Conservation (phyloP, 768 basidiomycete species). For the Mycena vitilis region DNA sequence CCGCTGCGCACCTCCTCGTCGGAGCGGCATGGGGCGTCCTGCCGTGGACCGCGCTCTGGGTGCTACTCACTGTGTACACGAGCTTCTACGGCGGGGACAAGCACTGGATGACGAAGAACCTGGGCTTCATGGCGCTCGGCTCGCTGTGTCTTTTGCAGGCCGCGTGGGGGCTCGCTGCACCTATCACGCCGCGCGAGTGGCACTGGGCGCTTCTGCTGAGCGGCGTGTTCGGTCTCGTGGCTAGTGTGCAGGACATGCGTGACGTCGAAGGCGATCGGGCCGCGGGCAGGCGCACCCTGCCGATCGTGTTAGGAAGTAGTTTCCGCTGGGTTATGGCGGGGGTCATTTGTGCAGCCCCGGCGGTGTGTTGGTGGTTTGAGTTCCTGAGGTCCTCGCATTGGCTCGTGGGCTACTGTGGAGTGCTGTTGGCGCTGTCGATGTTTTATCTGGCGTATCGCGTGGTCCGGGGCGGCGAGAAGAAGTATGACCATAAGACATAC, state of each 20-base stretch:
- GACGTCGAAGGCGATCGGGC: slow-evolving; percentile 52
- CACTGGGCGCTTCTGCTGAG: slow-evolving; percentile 24
- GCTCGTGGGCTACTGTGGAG: slow-evolving; percentile 19
- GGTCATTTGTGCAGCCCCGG: slow-evolving; percentile 12
- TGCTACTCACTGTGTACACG: slow-evolving; percentile 19
- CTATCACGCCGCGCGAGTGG: slow-evolving; percentile 16
- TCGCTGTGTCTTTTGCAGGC: slow-evolving; percentile 26
- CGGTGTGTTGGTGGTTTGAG: slow-evolving; percentile 26
- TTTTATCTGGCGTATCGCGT: slow-evolving; percentile 33
- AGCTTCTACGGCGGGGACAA: slow-evolving; percentile 32
- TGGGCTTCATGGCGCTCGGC: slow-evolving; percentile 28
- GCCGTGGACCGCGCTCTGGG: slow-evolving; percentile 31
- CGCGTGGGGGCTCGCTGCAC: slow-evolving; percentile 29
- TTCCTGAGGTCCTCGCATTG: slow-evolving; percentile 20
- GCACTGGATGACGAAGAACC: slow-evolving; percentile 29
- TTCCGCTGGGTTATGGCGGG: slow-evolving; percentile 40
- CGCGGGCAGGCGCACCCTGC: slow-evolving; percentile 51
- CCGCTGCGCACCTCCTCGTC: slow-evolving; percentile 21
- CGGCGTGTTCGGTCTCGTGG: slow-evolving; percentile 50
- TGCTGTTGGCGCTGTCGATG: slow-evolving; percentile 17
- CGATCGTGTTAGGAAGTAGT: slow-evolving; percentile 51
- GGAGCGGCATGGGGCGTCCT: slow-evolving; percentile 33
- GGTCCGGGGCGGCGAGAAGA: slow-evolving; percentile 5
- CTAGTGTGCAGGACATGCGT: slow-evolving; percentile 55
- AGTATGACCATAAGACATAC: slow-evolving; percentile 34